Evolutionary conservation across 2,329 filamentous ascomycete species (phyloP).

Genomic region (Xylaria sp.): DNA sequence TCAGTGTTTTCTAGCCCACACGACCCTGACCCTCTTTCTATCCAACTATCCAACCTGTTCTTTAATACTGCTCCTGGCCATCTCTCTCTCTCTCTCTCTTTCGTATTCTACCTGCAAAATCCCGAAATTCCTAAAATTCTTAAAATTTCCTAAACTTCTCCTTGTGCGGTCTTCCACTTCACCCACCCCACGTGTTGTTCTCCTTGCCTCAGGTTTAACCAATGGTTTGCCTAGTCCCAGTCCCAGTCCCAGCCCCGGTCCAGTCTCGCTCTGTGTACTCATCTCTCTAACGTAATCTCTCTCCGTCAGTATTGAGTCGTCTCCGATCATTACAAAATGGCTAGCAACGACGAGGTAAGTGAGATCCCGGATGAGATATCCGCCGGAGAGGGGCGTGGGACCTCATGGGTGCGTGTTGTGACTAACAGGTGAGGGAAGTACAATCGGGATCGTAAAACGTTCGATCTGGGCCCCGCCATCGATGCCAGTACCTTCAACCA

Average conservation of each 20-base stretch:
- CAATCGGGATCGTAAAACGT: constrained; percentile 44
- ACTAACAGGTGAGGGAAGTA: constrained; percentile 33
- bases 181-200: constrained; percentile 1
- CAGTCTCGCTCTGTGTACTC: too few species aligned
- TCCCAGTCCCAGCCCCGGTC: too few species aligned
- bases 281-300: too few species aligned
- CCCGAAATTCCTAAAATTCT: too few species aligned
- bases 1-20: constrained; percentile 16
- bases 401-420: not conserved
- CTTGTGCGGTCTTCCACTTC: constrained; percentile 4
- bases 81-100: not conserved
- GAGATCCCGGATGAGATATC: constrained; percentile 1
- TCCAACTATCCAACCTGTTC: constrained; percentile 1
- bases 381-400: not conserved
- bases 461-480: constrained; percentile 68
- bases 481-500: constrained; percentile 81
- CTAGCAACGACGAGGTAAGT: constrained; percentile 29
- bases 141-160: not conserved
- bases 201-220: not conserved
- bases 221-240: constrained; percentile 2
- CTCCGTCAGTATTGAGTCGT: too few species aligned
- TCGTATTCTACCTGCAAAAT: not conserved
- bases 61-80: constrained; percentile 1
- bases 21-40: constrained; percentile 4
- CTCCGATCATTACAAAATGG: constrained; percentile 18